Evolutionary conservation across 225 moss, liverwort and hornwort genomes (phyloP).

Genomic region (Anthoceros angustus): DNA sequence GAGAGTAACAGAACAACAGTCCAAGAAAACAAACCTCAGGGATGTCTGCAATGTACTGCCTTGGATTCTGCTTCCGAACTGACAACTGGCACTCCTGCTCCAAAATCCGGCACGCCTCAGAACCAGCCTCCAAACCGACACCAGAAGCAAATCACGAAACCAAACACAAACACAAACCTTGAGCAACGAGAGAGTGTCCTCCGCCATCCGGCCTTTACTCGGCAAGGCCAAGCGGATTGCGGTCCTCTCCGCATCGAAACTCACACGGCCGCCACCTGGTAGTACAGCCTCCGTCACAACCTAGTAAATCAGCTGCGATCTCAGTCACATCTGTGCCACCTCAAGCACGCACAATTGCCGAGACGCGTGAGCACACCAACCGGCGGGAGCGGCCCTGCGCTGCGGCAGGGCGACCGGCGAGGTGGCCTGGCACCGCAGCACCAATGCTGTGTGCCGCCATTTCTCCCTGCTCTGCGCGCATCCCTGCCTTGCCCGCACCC

Average conservation of each 20-base stretch:
- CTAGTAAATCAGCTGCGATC: not conserved
- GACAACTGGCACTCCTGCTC: constrained; percentile 77
- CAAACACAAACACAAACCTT: constrained; percentile 29
- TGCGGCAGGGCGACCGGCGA: constrained; percentile 38
- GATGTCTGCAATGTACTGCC: constrained; percentile 97
- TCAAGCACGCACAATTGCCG: not conserved
- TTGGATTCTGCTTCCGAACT: constrained; percentile 88
- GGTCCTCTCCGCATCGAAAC: constrained; percentile 23
- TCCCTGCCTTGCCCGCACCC: too few relatives aligned
- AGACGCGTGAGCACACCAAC: constrained; percentile 10
- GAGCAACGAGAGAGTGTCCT: constrained; percentile 70
- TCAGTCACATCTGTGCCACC: not conserved
- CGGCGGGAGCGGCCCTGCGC: constrained; percentile 38
- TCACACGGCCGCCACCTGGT: constrained; percentile 22
- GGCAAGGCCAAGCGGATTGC: constrained; percentile 77
- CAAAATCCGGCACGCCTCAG: not conserved
- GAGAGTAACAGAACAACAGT: not conserved
- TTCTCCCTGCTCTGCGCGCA: too few relatives aligned
- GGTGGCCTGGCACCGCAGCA: constrained; percentile 34
- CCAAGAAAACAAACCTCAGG: constrained; percentile 39
- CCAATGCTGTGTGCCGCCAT: not conserved
- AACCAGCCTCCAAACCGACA: not conserved
- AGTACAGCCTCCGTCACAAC: not conserved
- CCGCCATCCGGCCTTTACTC: constrained; percentile 98
- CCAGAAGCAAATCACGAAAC: not conserved